Conservation (phyloP, 306 rosid genomes). For the Rosa chinensis region DNA sequence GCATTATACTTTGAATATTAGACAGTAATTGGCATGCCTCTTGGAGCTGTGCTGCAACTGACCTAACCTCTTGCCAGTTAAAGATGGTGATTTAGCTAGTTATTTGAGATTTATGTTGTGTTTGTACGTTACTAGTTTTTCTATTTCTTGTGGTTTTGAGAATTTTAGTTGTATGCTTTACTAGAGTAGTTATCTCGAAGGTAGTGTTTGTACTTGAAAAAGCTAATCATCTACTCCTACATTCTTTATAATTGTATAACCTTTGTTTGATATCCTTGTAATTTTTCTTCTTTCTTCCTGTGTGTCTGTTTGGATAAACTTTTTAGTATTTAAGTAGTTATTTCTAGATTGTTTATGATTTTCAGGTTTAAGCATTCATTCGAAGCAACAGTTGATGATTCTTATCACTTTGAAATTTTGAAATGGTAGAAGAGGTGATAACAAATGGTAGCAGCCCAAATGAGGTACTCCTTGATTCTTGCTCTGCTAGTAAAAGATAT, state of each 20-base stretch:
- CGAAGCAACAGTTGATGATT: too few species aligned
- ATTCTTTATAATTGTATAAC: neutral
- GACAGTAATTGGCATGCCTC: neutral
- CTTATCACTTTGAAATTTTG: too few species aligned
- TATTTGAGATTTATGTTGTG: neutral
- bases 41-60: neutral
- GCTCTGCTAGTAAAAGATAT: too few species aligned
- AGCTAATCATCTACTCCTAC: neutral
- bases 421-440: too few species aligned
- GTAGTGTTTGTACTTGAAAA: neutral
- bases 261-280: neutral
- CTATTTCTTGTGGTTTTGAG: neutral
- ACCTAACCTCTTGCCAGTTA: neutral
- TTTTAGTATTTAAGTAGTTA: too few species aligned
- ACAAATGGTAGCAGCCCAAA: too few species aligned
- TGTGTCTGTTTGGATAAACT: neutral
- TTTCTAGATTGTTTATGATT: too few species aligned
- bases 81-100: neutral
- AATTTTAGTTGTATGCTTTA: neutral
- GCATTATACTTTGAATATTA: neutral
- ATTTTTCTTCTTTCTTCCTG: neutral
- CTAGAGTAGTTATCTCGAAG: neutral
- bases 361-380: too few species aligned
- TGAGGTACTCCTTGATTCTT: too few species aligned
- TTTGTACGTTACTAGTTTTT: neutral